Evolutionary conservation across 139 green algal genomes (phyloP), one percentile per base, ranked within the genome.

Genomic region (Chlorella sp.): DNA sequence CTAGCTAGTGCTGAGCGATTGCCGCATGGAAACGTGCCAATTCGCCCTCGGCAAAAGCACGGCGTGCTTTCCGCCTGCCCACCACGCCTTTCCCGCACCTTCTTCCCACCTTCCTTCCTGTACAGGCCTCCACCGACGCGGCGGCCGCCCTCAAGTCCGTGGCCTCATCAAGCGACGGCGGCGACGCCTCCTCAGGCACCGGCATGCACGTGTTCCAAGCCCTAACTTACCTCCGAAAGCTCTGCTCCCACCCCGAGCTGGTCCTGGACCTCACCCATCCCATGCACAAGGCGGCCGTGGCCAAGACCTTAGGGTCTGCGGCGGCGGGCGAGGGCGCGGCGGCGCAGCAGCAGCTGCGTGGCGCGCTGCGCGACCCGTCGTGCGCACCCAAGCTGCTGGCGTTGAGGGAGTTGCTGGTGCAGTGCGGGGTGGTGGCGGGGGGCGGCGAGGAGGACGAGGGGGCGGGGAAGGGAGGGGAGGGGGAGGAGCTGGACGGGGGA

Each of bases 161-260:
- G n/a, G 20, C 63, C 20, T n/a, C n/a, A n/a, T n/a, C n/a, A n/a
- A 55, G 63, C 33, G 62, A 35, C 0, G 35, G 65, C 5, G 63
- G 69, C 49, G 70, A 73, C 4, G 60, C 60, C 5, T 49, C 50
- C 26, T 60, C 49, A 22, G 63, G 69, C 1, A 61, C 69, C 2
- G 70, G 62, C 23, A 34, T 70, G 61, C 80, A 89, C 67, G 77
- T 91, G 50, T 90, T 93, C 74, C 82, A 90, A 71, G 81, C 89
- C 2, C 80, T 98, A 63, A 84, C 95, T 67, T 97, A 97, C 79
- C 82, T 98, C 66, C 83, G 94, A 42, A 95, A 95, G 82, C 85
- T 98, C 71, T 98, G 95, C 88, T 95, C 87, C 74, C 95, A 98
- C 83, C 95, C 95, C 3, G 66, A 85, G 33, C 81, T 99, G 67